Evolutionary conservation across 2,329 filamentous ascomycete genomes (phyloP).

Genomic region (Stachybotrys elegans): DNA sequence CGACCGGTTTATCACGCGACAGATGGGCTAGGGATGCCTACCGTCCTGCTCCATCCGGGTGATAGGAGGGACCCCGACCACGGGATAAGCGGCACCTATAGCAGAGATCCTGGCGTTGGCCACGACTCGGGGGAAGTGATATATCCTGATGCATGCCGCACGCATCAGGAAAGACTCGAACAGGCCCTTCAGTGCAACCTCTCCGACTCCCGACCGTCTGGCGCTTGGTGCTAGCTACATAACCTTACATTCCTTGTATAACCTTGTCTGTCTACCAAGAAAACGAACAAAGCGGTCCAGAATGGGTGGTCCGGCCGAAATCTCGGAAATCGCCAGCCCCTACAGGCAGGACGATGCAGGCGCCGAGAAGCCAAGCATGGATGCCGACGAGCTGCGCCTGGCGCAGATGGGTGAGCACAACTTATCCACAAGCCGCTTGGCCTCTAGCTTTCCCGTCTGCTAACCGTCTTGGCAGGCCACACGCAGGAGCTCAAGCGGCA

Average conservation of each 20-base stretch:
- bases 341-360: background rate
- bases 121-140: too few species aligned
- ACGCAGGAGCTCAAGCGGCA: slow-evolving; percentile 43
- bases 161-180: too few species aligned
- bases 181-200: too few species aligned
- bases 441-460: background rate
- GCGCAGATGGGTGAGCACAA: slow-evolving; percentile 35
- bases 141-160: too few species aligned
- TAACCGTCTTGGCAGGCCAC: slow-evolving; percentile 27
- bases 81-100: too few species aligned
- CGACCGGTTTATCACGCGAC: background rate
- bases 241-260: too few species aligned
- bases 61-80: too few species aligned
- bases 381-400: slow-evolving; percentile 34
- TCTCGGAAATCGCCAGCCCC: background rate
- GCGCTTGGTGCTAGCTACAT: too few species aligned
- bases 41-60: too few species aligned
- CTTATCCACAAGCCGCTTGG: background rate
- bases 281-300: background rate
- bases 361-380: slow-evolving; percentile 7
- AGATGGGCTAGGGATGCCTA: too few species aligned
- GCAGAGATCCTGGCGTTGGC: too few species aligned
- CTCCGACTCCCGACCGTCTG: too few species aligned
- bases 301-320: background rate
- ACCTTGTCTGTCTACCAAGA: background rate